Evolutionary conservation across 2,329 filamentous ascomycete species (phyloP).

Genomic region (Didymella keratinophila): DNA sequence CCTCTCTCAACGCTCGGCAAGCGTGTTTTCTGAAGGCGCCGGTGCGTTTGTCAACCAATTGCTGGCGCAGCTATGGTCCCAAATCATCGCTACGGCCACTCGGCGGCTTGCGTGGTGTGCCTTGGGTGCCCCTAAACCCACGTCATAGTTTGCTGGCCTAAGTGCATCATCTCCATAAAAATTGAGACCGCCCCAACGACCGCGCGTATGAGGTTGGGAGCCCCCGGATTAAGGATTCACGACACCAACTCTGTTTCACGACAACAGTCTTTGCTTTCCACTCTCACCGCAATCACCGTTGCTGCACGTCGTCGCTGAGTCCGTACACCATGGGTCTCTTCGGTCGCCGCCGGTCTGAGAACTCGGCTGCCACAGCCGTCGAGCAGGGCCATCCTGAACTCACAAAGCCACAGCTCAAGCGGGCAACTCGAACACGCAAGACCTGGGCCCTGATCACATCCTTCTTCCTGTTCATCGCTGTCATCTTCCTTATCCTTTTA

Average conservation of each 20-base stretch:
- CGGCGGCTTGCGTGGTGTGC: conserved; percentile 21
- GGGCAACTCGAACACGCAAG: conserved; percentile 58
- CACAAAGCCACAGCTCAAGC: conserved; percentile 49
- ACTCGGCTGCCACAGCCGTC: conserved; percentile 29
- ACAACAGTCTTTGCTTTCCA: conserved; percentile 14
- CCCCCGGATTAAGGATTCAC: conserved; percentile 14
- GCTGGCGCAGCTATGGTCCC: conserved; percentile 10
- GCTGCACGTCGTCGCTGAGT: conserved; percentile 3
- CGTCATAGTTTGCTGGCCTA: conserved; percentile 11
- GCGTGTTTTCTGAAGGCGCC: conserved; percentile 11
- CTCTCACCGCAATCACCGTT: not conserved
- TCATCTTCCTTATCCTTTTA: conserved; percentile 82
- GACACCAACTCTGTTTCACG: conserved; percentile 5
- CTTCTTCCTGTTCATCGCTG: conserved; percentile 74
- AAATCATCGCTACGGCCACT: conserved; percentile 12
- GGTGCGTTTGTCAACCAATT: conserved; percentile 16
- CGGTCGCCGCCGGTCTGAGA: conserved; percentile 31
- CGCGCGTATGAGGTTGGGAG: conserved; percentile 22
- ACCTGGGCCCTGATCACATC: conserved; percentile 71
- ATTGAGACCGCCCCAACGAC: conserved; percentile 19
- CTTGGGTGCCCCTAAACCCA: conserved; percentile 12
- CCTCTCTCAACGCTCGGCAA: conserved; percentile 18
- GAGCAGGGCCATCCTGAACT: conserved; percentile 37
- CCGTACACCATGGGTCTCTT: conserved; percentile 29
- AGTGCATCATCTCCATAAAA: conserved; percentile 23